phyloP scores from a whole-genome alignment of 306 rosid genomes.

The Corylus heterophylla region DNA sequence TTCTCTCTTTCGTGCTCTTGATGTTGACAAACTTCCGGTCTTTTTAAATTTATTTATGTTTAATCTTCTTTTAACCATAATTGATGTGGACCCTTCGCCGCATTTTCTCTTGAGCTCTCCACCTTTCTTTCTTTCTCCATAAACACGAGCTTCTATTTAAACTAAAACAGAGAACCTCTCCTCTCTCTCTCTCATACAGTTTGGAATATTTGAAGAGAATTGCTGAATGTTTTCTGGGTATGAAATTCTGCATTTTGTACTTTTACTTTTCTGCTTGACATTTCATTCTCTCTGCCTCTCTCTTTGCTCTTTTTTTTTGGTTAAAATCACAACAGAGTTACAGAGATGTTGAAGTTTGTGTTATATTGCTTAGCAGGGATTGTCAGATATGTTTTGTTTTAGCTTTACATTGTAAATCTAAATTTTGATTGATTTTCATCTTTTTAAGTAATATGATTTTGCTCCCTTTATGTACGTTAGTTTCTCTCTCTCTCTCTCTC shows the following conservation, averaged over 20 bases:
- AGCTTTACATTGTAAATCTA: background rate
- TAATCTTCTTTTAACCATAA: background rate
- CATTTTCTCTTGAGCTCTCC: conserved; percentile 14
- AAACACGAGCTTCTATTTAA: conserved; percentile 39
- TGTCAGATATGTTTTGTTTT: background rate
- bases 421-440: background rate
- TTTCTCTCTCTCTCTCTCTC: conserved; percentile 8
- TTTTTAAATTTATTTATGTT: background rate
- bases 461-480: background rate
- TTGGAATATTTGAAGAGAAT: conserved; percentile 6
- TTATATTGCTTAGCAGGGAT: conserved; percentile 4
- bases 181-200: background rate
- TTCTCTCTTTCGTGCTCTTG: background rate
- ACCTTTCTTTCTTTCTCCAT: background rate
- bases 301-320: background rate
- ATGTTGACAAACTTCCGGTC: conserved; percentile 1
- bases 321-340: conserved; percentile 13
- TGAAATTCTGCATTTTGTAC: background rate
- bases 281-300: background rate
- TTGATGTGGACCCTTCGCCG: conserved; percentile 27
- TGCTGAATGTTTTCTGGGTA: background rate
- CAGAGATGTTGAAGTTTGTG: conserved; percentile 14
- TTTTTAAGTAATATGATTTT: background rate
- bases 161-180: conserved; percentile 20
- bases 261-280: background rate